Conservation (phyloP, 768 basidiomycete genomes). For the Suillus weaverae region DNA sequence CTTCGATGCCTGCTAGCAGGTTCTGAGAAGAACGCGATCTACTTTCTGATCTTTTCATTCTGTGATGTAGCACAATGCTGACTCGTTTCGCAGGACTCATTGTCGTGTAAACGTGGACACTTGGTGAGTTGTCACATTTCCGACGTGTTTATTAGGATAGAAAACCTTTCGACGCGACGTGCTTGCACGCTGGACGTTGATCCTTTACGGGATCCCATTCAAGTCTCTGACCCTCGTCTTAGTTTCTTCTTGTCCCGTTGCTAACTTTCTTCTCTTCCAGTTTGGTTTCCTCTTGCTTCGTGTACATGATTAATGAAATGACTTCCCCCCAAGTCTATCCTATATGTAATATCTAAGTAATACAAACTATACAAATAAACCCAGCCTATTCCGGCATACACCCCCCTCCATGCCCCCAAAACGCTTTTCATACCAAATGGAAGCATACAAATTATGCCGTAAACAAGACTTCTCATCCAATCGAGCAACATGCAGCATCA, state of each 20-base stretch:
- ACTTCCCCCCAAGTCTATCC: not conserved
- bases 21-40: constrained; percentile 55
- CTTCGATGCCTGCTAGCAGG: constrained; percentile 53
- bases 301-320: not conserved
- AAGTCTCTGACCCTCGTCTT: constrained; percentile 62
- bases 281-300: not conserved
- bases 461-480: not conserved
- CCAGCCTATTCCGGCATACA: not conserved
- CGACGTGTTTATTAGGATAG: constrained; percentile 39
- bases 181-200: constrained; percentile 57
- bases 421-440: not conserved
- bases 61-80: constrained; percentile 20
- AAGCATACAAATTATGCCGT: not conserved
- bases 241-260: constrained; percentile 3
- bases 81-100: constrained; percentile 22
- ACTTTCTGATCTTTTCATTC: constrained; percentile 35
- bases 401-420: not conserved
- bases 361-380: not conserved
- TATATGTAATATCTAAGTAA: not conserved
- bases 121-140: constrained; percentile 18
- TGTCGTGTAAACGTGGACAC: not conserved
- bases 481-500: not conserved
- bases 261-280: constrained; percentile 19
- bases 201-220: constrained; percentile 74
- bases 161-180: constrained; percentile 52